These are phyloP conservation scores for Gracilariopsis chorda DNA, from an alignment of 23 red algal species.

Conservation along the genomic window DNA sequence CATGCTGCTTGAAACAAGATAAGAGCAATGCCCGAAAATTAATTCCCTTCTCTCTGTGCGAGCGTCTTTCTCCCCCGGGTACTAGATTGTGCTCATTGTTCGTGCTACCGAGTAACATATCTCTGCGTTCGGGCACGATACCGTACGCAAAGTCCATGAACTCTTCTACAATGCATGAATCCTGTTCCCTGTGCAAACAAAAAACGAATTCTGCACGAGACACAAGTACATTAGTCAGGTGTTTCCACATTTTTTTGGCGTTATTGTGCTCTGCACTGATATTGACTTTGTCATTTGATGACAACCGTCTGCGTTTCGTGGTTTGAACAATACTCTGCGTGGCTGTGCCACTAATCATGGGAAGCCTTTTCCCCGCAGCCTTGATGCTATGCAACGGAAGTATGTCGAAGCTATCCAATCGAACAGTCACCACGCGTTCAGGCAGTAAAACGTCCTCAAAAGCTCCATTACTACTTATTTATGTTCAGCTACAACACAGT, in stretches of 20 bases:
- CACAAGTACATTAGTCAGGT: neutral
- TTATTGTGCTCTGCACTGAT: neutral
- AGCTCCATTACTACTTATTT: neutral
- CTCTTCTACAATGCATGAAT: neutral
- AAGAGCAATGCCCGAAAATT: constrained; percentile 2
- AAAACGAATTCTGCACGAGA: neutral
- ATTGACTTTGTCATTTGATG: neutral
- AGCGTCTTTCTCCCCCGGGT: neutral
- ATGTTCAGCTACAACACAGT: neutral
- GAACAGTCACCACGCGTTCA: neutral
- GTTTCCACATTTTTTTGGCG: neutral
- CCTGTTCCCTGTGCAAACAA: neutral
- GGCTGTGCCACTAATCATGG: constrained; percentile 7
- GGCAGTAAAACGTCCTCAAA: neutral
- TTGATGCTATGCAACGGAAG: neutral
- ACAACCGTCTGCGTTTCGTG: neutral
- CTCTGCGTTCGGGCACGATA: neutral
- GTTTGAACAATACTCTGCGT: neutral
- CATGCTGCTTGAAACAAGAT: neutral
- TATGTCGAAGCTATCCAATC: constrained; percentile 31
- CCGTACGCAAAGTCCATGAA: neutral
- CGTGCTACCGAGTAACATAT: neutral
- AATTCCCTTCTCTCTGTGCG: neutral
- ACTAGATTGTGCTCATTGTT: neutral
- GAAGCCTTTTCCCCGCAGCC: neutral